These are phyloP conservation scores for Lumnitzera racemosa DNA, from an alignment of 345 rosid species.

Conservation along the genomic window DNA sequence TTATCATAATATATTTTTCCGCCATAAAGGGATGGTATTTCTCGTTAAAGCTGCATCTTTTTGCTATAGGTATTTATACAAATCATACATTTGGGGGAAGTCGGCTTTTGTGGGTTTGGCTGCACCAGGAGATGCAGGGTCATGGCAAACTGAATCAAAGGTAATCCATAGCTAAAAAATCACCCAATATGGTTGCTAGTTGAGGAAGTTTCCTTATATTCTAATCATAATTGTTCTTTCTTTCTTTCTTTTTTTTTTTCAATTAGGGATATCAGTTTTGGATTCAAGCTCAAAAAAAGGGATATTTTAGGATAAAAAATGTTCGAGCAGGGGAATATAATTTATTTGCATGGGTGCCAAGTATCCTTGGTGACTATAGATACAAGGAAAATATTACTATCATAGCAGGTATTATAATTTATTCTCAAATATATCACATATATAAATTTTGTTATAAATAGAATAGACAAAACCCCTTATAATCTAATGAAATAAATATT, in stretches of 20 bases:
- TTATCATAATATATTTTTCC: too few species aligned
- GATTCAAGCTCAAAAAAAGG: constrained; percentile 19
- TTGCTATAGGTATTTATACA: constrained; percentile 4
- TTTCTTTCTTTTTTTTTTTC: neutral
- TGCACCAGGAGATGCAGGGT: constrained; percentile 29
- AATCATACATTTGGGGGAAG: neutral
- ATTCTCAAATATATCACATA: neutral
- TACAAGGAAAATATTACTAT: constrained; percentile 11
- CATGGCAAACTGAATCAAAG: constrained; percentile 36
- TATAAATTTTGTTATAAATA: neutral
- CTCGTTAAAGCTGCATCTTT: too few species aligned
- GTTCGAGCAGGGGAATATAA: constrained; percentile 23
- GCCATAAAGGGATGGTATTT: too few species aligned
- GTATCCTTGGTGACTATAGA: constrained; percentile 27
- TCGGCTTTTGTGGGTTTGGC: constrained; percentile 37
- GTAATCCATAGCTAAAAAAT: constrained; percentile 1
- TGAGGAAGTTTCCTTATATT: neutral
- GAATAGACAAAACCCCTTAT: too few species aligned
- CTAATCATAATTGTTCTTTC: neutral
- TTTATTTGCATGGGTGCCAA: constrained; percentile 35
- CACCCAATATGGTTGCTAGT: too few species aligned
- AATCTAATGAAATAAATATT: too few species aligned
- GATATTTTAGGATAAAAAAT: constrained; percentile 23
- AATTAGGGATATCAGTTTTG: constrained; percentile 39
- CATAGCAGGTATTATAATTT: constrained; percentile 15